Evolutionary conservation across 306 rosid species (phyloP), one percentile per base, ranked within the genome.

Genomic region (Inga leiocalycina): DNA sequence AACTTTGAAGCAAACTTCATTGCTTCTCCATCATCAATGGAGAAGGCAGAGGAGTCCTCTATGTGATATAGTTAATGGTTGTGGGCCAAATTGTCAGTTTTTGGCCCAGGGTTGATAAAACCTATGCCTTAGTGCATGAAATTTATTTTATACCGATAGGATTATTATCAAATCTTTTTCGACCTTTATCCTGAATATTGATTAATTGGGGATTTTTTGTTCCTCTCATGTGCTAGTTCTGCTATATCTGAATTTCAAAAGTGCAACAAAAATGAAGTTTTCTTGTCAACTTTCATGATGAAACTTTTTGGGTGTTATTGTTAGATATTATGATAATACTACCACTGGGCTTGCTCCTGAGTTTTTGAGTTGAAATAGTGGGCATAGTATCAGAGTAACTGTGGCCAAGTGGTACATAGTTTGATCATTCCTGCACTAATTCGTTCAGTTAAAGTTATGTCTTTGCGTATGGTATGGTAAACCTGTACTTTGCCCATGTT

Each of bases 21-120:
- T 76, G 17, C 74, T 66, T 49, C 83, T 71, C 61, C 34, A 56
- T 41, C 79, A 44, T 44, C 43, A 57, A 70, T 67, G 70, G 70
- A 48, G 59, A 62, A 11, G 69, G 74, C 71, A 48, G 65, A 69
- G 61, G 30, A 52, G 77, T 6, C 3, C 70, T 64, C 41, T 77
- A 44, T 65, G 57, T 62, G 44, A 83, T 83, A 72, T 45, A 66
- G 72, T 74, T 61, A 75, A 56, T 43, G 14, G 11, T 22, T 74
- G 79, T 78, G 41, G 79, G 65, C 70, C 72, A 70, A 61, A 75
- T 22, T 48, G 37, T 45, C 64, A 48, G 30, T 61, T 30, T 34
- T 41, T 48, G 46, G 57, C 46, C 46, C 7, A 48, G 68, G 46
- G 77, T 46, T 54, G 71, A 77, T 71, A 37, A 71, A 9, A 61